Base-by-base conservation (phyloP, 441 rosid genomes). In the Lepidium campestre region DNA sequence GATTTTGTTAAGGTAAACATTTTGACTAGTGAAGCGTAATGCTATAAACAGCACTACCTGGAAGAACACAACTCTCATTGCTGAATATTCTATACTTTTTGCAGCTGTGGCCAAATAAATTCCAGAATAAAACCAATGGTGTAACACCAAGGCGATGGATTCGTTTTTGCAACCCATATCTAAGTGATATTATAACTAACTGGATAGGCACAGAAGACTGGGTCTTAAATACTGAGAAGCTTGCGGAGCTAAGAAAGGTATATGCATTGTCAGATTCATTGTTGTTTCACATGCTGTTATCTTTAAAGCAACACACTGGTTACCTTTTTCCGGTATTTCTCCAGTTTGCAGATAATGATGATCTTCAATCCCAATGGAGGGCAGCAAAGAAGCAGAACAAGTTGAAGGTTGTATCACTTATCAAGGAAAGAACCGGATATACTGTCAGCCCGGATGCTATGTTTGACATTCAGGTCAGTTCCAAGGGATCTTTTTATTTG, bases 121-220 rank as follows among this genome's bases (percentile, higher is more conserved):
- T 93, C 73, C 95, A 89, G 77, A 93, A 93, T 70, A 91, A 93
- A 76, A 93, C 97, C 69, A 93, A 93, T 55, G 99, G 99, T 65
- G 99, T 93, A 72, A 91, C 99, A 22, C 97, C 99, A 25, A 85
- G 97, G 73, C 85, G 99, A 78, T 93, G 97, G 97, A 86, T 91
- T 31, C 74, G 68, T 14, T 93, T 93, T 78, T 91, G 97, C 79
- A 91, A 93, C 79, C 92, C 92, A 0, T 80, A 77, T 27, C 79
- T 93, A 77, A 93, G 97, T 81, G 77, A 85, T 60, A 82, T 91
- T 57, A 84, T 93, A 62, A 93, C 92, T 4, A 74, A 74, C 32
- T 87, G 97, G 97, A 82, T 77, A 44, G 96, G 95, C 50, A 79
- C 89, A 31, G 90, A 89, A 60, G 96, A 93, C 50, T 93, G 99